Conservation (phyloP, 2,329 filamentous ascomycete species). For the Decorospora gaudefroyi region DNA sequence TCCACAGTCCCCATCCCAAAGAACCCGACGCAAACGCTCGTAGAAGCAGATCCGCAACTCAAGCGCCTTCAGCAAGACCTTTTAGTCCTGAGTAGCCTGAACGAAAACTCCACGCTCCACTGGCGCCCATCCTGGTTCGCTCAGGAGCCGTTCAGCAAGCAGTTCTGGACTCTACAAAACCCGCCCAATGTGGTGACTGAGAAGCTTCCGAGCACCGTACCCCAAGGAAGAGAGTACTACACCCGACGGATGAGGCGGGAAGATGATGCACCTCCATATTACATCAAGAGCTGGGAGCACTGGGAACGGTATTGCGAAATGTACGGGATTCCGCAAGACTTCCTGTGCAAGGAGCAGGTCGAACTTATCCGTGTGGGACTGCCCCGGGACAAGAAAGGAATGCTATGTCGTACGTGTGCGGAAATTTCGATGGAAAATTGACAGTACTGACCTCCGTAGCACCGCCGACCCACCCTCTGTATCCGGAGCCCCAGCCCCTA, state of each 20-base stretch:
- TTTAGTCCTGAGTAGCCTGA: constrained; percentile 32
- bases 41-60: constrained; percentile 17
- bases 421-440: neutral
- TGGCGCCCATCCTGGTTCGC: constrained; percentile 41
- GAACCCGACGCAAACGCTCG: constrained; percentile 21
- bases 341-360: constrained; percentile 30
- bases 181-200: constrained; percentile 40
- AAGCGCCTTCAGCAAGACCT: constrained; percentile 36
- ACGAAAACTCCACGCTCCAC: constrained; percentile 34
- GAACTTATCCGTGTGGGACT: constrained; percentile 27
- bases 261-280: constrained; percentile 21
- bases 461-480: constrained; percentile 25
- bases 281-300: constrained; percentile 29
- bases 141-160: neutral
- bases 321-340: constrained; percentile 30
- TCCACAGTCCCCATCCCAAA: neutral
- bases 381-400: constrained; percentile 4
- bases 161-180: constrained; percentile 38
- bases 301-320: constrained; percentile 32
- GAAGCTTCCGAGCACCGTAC: constrained; percentile 10
- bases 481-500: constrained; percentile 31
- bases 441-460: constrained; percentile 14
- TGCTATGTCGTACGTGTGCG: constrained; percentile 11
- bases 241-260: constrained; percentile 30
- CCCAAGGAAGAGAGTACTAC: constrained; percentile 8